Base-by-base conservation (phyloP, 2,329 filamentous ascomycete species). In the Hirsutella rhossiliensis region DNA sequence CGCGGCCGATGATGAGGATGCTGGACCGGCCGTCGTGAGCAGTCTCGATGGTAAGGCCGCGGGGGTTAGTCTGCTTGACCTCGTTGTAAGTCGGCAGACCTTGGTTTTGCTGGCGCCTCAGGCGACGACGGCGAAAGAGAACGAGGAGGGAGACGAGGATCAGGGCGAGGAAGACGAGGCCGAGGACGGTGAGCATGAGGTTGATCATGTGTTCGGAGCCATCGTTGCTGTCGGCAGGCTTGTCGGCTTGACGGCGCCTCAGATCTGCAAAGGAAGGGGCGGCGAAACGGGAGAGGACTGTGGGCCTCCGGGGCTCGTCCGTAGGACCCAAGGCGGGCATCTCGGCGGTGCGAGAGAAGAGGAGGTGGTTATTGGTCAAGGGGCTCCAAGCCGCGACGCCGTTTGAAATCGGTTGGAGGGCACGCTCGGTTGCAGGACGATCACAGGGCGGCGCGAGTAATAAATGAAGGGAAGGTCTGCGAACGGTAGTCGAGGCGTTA, bases 171-270 rank as follows among this genome's bases (percentile, higher is more conserved):
- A 94, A 77, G 54, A 90, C 69, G 39, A 98, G 72, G 50, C 82
- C 80, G 53, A 97, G 72, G 44, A 97, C 75, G 46, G 78, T 75
- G 54, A 94, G 84, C 60, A 95, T 69, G 38, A 94, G 76, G 58
- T 87, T 80, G 61, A 89, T 72, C 67, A 84, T 80, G 48, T 71
- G 76, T 53, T 84, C 68, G 54, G 69, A 66, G 46, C 65, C 66
- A 51, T 72, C 68, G 47, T 60, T 59, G 47, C 66, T 56, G 47
- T 64, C 65, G 53, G 48, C 45, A 17, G 23, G 39, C 23, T 41
- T 42, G 29, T 34, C 38, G 38, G n/a, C 6, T 29, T 34, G 15
- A 28, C 49, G 49, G 29, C 47, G 49, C 20, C 36, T 30, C 29
- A 50, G 32, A 30, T 43, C 40, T 8, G 39, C 32, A 37, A 48